Evolutionary conservation across 352 stramenopile species (phyloP), one percentile per base, ranked within the genome.

Genomic region (Hyaloperonospora brassicae): DNA sequence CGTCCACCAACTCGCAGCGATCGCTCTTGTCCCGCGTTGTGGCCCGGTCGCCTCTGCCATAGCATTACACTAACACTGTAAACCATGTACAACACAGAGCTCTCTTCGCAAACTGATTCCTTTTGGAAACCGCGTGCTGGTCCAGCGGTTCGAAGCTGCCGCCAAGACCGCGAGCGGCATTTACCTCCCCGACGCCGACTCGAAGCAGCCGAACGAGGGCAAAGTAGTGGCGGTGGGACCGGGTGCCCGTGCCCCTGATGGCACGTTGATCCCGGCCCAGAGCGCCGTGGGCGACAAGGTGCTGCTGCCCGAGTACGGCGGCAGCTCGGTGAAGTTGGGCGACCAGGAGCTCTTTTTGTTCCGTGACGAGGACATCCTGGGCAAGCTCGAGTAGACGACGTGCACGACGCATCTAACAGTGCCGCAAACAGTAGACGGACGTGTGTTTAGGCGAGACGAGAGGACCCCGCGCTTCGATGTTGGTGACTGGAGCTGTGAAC

Each of bases 331-430:
- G 34, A 97, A 97, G 68, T 77, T 98, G 45, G 87, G 73, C 55
- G 83, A 86, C 25, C 75, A 97, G 46, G 93, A 98, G 73, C 82
- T 96, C 64, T 89, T 95, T 66, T 74, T 98, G 31, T 98, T 97
- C 73, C 79, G 95, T 61, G 91, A 98, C 71, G 90, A 97, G 30
- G 95, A 98, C 74, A 97, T 98, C 74, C 88, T 98, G 55, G 95
- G 93, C 69, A 98, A 98, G 78, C 94, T 98, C 72, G 73, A 91
- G 66, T 92, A 89, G 70, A 9, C 13, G 22, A 8, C 4, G 27
- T 9, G 27, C 27, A 8, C 4, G 27, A 34, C 27, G 27, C 27
- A 34, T 34, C 8, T 4, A 4, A 34, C 27, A 34, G 27, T 34
- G 27, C 4, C 8, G 27, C 27, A 34, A 34, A 34, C 27, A 8